Evolutionary conservation across 192 early-diverging fungal genomes (phyloP).

Genomic region (Coemansia guatemalensis): DNA sequence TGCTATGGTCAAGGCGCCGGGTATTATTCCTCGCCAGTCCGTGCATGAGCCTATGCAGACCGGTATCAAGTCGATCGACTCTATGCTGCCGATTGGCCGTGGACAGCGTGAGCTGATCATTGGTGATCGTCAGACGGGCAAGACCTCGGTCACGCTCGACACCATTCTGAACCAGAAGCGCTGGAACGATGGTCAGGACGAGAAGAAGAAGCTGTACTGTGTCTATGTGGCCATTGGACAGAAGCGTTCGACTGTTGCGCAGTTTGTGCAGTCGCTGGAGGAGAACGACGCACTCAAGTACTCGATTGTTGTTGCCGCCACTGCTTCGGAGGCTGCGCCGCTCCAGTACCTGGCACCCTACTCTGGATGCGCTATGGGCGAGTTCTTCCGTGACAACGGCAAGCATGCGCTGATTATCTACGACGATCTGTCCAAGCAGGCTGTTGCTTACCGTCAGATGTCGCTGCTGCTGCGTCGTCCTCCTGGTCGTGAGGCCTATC

Average conservation of each 20-base stretch:
- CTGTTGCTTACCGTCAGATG: conserved; percentile 99
- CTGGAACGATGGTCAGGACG: conserved; percentile 94
- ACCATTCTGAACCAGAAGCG: conserved; percentile 99
- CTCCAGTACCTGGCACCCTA: conserved; percentile 99
- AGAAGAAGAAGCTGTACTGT: conserved; percentile 99
- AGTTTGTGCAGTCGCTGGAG: conserved; percentile 98
- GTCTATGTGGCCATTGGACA: conserved; percentile 99
- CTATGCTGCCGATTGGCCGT: conserved; percentile 99
- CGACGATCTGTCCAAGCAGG: conserved; percentile 99
- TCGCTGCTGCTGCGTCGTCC: conserved; percentile 99
- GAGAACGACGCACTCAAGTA: conserved; percentile 99
- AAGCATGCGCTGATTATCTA: conserved; percentile 99
- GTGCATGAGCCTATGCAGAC: conserved; percentile 99
- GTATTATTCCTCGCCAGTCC: conserved; percentile 98
- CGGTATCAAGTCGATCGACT: conserved; percentile 99
- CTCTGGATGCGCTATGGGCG: conserved; percentile 97
- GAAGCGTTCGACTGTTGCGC: conserved; percentile 99
- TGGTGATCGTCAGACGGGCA: conserved; percentile 99
- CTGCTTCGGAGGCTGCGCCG: conserved; percentile 97
- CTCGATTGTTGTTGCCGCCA: conserved; percentile 97
- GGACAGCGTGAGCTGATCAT: conserved; percentile 99
- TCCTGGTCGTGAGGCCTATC: conserved; percentile 99
- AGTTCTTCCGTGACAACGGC: conserved; percentile 99
- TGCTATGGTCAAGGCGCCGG: conserved; percentile 99
- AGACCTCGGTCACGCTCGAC: conserved; percentile 98